These are phyloP conservation scores for Exobasidium rhododendri DNA, from an alignment of 1,284 basidiomycete species.

Conservation along the genomic window DNA sequence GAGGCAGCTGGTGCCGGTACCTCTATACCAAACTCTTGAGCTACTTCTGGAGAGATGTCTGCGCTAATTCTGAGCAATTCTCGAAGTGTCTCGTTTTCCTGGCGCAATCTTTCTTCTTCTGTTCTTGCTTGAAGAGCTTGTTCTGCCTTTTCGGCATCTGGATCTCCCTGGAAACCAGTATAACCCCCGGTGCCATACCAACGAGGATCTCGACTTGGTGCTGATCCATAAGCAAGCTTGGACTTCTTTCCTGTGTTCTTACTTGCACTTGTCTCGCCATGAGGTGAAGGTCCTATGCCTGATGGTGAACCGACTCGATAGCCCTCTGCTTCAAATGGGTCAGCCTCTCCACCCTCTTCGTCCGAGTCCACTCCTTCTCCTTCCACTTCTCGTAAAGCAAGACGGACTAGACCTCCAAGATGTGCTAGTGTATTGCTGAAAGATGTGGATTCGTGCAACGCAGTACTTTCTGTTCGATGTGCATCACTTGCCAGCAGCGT, in stretches of 20 bases:
- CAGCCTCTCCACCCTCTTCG: conserved; percentile 19
- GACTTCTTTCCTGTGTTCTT: neutral
- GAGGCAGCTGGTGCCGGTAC: conserved; percentile 7
- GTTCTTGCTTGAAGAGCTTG: conserved; percentile 38
- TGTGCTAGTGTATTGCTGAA: conserved; percentile 35
- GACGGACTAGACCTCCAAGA: conserved; percentile 37
- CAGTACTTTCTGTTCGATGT: conserved; percentile 33
- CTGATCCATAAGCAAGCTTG: conserved; percentile 16
- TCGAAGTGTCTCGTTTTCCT: conserved; percentile 48
- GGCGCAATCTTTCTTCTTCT: conserved; percentile 43
- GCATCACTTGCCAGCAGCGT: conserved; percentile 62
- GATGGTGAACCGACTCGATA: conserved; percentile 13
- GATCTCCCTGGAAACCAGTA: conserved; percentile 37
- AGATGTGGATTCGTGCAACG: conserved; percentile 31
- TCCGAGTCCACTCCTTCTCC: conserved; percentile 24
- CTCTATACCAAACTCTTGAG: conserved; percentile 4
- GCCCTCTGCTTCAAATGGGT: conserved; percentile 13
- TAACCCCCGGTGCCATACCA: conserved; percentile 51
- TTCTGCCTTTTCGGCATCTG: conserved; percentile 27
- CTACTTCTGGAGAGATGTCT: conserved; percentile 8
- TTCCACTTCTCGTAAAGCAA: conserved; percentile 36
- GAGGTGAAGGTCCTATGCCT: conserved; percentile 9
- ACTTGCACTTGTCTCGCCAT: neutral
- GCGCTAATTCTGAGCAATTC: conserved; percentile 28
- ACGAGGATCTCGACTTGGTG: conserved; percentile 25